Conservation (phyloP, 2,329 filamentous ascomycete genomes). For the Blumeriella jaapii region DNA sequence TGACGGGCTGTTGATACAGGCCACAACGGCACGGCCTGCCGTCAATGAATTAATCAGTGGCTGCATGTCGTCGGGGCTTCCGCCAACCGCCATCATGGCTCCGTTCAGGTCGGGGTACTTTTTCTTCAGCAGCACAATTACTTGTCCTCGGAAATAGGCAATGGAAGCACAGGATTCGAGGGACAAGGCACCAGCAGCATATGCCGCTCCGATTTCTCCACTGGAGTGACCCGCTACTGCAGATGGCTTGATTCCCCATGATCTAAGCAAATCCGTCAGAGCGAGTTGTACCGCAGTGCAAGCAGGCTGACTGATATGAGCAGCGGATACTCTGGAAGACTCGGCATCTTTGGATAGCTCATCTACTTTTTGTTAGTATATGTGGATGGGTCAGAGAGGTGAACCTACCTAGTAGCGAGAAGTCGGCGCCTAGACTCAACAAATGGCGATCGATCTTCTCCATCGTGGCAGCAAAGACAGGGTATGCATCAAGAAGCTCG, state of each 20-base stretch:
- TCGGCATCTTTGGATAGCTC: constrained; percentile 29
- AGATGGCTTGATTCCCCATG: constrained; percentile 32
- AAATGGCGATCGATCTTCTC: constrained; percentile 27
- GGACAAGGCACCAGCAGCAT: constrained; percentile 29
- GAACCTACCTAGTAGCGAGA: constrained; percentile 15
- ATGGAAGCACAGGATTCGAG: constrained; percentile 29
- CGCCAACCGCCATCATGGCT: constrained; percentile 43
- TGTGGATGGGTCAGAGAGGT: background rate
- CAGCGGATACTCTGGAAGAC: constrained; percentile 27
- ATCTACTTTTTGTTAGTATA: constrained; percentile 8
- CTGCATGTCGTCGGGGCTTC: constrained; percentile 22
- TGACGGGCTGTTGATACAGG: constrained; percentile 27
- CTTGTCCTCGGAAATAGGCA: constrained; percentile 33
- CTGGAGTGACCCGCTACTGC: constrained; percentile 36
- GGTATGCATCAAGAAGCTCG: constrained; percentile 25
- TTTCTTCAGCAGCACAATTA: constrained; percentile 23
- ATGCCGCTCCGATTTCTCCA: constrained; percentile 39
- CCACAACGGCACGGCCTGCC: constrained; percentile 25
- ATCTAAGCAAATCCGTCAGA: constrained; percentile 33
- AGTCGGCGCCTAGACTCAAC: constrained; percentile 26
- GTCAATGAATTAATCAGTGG: constrained; percentile 26
- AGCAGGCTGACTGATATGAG: constrained; percentile 35
- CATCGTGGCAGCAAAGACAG: constrained; percentile 28
- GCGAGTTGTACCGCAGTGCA: constrained; percentile 38
- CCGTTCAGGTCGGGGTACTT: constrained; percentile 28